Evolutionary conservation across 129 eudicot species (phyloP), one percentile per base, ranked within the genome.

Genomic region (Mikania micrantha): DNA sequence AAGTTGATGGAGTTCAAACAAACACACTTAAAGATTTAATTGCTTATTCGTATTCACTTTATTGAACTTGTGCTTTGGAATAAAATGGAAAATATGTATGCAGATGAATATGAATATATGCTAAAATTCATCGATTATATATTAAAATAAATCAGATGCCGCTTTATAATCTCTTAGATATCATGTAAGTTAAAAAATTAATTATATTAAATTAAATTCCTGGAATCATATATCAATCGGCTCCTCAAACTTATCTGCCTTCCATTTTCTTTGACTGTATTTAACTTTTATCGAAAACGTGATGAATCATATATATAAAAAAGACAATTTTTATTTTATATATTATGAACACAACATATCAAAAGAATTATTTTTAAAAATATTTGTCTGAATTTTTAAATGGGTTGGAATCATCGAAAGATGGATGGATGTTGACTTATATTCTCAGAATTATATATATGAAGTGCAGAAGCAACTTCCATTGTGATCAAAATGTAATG

Each of bases 351-450:
- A 34, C 64, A 42, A 25, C 60, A 56, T 3, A 24, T 19, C 60
- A n/a, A 24, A 12, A 71, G 5, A 45, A 47, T 49, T 61, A 27
- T 65, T 19, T 28, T 1, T 12, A 25, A 19, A 62, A 21, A 41
- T 12, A 11, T 28, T 9, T 72, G 39, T 44, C 22, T 50, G 69
- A 77, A 15, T 75, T 72, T 72, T 54, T 60, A 59, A 50, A 77
- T 74, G 71, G 63, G 80, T 80, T 83, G 82, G 82, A 64, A 73
- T 78, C 76, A 73, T 76, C 75, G 80, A 69, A 67, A 66, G 61
- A 34, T 29, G 38, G 21, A 62, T 68, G 8, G 70, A 60, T 71
- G 75, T 54, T 74, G 72, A 74, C 62, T 70, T 77, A 76, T 85
- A 63, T 79, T 78, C 85, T 32, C 36, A 32, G 78, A 79, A 82